These are phyloP conservation scores for Nepenthes gracilis DNA, from an alignment of 148 eudicot genomes.

Conservation along the genomic window DNA sequence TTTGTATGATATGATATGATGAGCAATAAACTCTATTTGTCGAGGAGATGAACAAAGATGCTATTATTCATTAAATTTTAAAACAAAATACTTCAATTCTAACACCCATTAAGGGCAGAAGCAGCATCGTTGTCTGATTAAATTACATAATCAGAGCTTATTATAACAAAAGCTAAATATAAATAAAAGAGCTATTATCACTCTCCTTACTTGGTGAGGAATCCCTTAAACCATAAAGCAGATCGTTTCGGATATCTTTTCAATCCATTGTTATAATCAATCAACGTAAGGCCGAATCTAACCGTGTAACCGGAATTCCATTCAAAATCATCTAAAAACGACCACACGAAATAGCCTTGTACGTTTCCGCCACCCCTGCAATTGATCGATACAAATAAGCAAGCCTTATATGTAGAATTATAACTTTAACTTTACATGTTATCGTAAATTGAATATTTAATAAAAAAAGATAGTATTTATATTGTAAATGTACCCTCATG, in stretches of 20 bases:
- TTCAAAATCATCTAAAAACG: conserved; percentile 20
- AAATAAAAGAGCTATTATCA: too few relatives aligned
- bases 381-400: not conserved
- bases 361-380: conserved; percentile 20
- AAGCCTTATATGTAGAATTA: too few relatives aligned
- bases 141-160: too few relatives aligned
- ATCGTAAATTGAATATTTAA: not conserved
- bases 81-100: too few relatives aligned
- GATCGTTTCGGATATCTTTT: conserved; percentile 29
- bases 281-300: conserved; percentile 21
- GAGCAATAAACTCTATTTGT: too few relatives aligned
- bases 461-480: not conserved
- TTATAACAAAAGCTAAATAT: too few relatives aligned
- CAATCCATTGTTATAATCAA: conserved; percentile 19
- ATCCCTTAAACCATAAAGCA: conserved; percentile 13
- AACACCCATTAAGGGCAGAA: too few relatives aligned
- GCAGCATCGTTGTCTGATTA: too few relatives aligned
- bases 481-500: not conserved
- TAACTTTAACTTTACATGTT: not conserved
- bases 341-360: conserved; percentile 14
- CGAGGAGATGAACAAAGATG: too few relatives aligned
- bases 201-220: not conserved
- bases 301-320: conserved; percentile 19
- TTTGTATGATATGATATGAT: too few relatives aligned
- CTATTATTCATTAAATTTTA: too few relatives aligned